These are phyloP conservation scores for Leptographium galeiforme DNA, from an alignment of 2,329 filamentous ascomycete species.

Conservation along the genomic window DNA sequence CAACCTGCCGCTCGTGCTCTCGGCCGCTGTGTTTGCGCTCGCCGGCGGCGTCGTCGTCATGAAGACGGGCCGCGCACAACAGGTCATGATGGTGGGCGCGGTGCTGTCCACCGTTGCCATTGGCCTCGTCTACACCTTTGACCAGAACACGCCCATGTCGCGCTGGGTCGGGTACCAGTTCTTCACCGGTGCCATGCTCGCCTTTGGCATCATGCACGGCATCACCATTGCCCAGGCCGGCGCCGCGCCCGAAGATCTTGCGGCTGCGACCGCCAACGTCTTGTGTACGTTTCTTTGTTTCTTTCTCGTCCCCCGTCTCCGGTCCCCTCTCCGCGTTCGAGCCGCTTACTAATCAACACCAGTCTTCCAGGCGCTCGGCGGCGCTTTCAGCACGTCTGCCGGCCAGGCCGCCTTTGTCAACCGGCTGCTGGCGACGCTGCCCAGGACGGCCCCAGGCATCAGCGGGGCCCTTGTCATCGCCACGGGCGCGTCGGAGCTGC, in stretches of 20 bases:
- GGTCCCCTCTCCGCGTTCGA: slow-evolving; percentile 16
- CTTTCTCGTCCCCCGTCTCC: too few species aligned
- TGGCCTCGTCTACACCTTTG: slow-evolving; percentile 20
- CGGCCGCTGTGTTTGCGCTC: not conserved
- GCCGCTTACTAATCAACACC: slow-evolving; percentile 11
- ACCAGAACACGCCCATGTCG: slow-evolving; percentile 14
- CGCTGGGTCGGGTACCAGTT: slow-evolving; percentile 24
- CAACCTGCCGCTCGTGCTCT: slow-evolving; percentile 21
- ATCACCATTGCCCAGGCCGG: slow-evolving; percentile 33
- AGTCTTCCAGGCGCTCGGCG: slow-evolving; percentile 44
- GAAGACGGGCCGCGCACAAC: not conserved
- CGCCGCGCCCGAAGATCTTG: slow-evolving; percentile 22
- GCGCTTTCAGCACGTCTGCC: slow-evolving; percentile 23
- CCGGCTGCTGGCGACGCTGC: not conserved
- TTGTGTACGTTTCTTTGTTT: slow-evolving; percentile 12
- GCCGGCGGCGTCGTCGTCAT: slow-evolving; percentile 17
- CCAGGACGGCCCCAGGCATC: too few species aligned
- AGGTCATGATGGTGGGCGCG: slow-evolving; percentile 13
- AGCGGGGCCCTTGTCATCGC: not conserved
- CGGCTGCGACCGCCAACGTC: slow-evolving; percentile 24
- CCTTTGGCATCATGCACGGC: slow-evolving; percentile 21
- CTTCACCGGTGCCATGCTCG: slow-evolving; percentile 3
- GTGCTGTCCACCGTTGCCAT: slow-evolving; percentile 14
- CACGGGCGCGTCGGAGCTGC: not conserved
- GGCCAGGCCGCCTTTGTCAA: slow-evolving; percentile 6